Percentiles rank a stretch among this genome's conserved stretches.
Conservation (phyloP, 164 flowering plant species). For the Santalum album region DNA sequence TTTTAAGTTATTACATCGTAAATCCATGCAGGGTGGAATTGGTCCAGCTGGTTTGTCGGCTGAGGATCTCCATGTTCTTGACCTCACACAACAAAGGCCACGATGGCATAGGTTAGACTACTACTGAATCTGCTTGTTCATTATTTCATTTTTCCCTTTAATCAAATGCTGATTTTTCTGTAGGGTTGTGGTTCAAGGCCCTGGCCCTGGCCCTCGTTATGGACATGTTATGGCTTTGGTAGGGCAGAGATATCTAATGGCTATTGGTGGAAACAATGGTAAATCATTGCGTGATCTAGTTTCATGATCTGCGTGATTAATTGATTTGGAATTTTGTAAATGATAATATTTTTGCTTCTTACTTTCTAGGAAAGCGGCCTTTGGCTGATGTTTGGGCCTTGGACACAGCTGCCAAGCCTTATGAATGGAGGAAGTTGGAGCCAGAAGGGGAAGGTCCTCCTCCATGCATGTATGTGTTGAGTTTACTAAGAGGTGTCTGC, state of each 20-base stretch:
- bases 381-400: slow-evolving; percentile 99
- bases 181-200: slow-evolving; percentile 99
- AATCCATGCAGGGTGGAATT: slow-evolving; percentile 76
- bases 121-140: background rate
- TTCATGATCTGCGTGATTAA: background rate
- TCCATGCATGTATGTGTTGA: slow-evolving; percentile 78
- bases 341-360: too few species aligned
- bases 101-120: slow-evolving; percentile 89
- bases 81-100: slow-evolving; percentile 92
- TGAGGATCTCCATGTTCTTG: slow-evolving; percentile 99
- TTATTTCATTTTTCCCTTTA: background rate
- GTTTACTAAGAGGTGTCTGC: too few species aligned
- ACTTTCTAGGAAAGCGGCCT: slow-evolving; percentile 71
- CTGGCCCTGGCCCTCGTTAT: slow-evolving; percentile 99
- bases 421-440: slow-evolving; percentile 98
- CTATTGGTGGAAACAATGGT: slow-evolving; percentile 99
- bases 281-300: slow-evolving; percentile 10
- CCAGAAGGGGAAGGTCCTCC: slow-evolving; percentile 99
- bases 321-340: too few species aligned
- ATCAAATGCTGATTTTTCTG: slow-evolving; percentile 12
- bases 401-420: slow-evolving; percentile 99
- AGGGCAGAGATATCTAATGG: slow-evolving; percentile 96
- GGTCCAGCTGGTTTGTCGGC: slow-evolving; percentile 99
- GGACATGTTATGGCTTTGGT: slow-evolving; percentile 99
- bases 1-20: slow-evolving; percentile 1